These are phyloP conservation scores for Cytospora piceae DNA, from an alignment of 2,329 filamentous ascomycete genomes.

Conservation along the genomic window DNA sequence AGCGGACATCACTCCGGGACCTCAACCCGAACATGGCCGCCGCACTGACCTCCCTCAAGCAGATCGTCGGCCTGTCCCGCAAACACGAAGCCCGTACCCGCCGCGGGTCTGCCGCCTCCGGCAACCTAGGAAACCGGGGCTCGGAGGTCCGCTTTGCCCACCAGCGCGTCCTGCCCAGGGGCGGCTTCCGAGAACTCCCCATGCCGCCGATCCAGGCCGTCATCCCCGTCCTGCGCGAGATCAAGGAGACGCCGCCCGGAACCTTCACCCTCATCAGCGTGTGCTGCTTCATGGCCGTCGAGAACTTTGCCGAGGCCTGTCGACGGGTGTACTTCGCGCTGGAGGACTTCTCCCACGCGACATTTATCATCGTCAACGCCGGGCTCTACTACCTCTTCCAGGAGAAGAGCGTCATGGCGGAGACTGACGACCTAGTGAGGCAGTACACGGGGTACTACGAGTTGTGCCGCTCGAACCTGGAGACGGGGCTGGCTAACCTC, in stretches of 20 bases:
- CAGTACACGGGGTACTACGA: constrained; percentile 45
- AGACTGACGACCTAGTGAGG: constrained; percentile 34
- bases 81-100: constrained; percentile 18
- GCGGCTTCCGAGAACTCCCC: constrained; percentile 54
- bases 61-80: constrained; percentile 51
- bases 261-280: constrained; percentile 51
- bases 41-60: constrained; percentile 54
- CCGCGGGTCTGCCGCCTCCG: background rate
- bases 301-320: constrained; percentile 55
- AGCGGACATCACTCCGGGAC: constrained; percentile 50
- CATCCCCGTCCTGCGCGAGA: constrained; percentile 51
- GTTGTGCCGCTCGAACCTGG: constrained; percentile 52
- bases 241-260: constrained; percentile 52
- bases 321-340: constrained; percentile 44
- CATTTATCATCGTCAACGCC: constrained; percentile 55
- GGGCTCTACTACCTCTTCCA: constrained; percentile 55
- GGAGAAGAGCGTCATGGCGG: constrained; percentile 47
- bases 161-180: constrained; percentile 50
- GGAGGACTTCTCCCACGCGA: constrained; percentile 54
- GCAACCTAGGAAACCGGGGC: constrained; percentile 18
- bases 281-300: constrained; percentile 53
- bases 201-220: constrained; percentile 59
- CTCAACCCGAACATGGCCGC: constrained; percentile 56
- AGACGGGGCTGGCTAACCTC: constrained; percentile 55
- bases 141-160: constrained; percentile 51